Percentiles rank a stretch among this genome's conserved stretches.
These are phyloP conservation scores for Globisporangium okanoganense DNA, from an alignment of 352 stramenopile genomes.

Conservation along the genomic window DNA sequence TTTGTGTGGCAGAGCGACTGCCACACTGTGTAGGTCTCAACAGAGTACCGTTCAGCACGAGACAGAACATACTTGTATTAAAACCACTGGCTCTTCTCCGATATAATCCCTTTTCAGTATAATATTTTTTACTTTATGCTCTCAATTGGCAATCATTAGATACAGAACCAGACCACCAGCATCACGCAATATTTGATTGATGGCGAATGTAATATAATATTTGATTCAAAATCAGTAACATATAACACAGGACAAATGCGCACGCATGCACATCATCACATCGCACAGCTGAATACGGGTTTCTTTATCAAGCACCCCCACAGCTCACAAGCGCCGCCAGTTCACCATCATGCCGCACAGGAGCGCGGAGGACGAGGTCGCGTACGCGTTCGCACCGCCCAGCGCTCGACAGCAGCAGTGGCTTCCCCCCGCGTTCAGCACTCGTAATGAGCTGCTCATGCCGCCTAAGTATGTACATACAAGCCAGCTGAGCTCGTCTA, in stretches of 20 bases:
- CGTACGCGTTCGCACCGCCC: constrained; percentile 11
- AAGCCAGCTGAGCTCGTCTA: background rate
- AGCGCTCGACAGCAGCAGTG: background rate
- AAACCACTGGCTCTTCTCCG: background rate
- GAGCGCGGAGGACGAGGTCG: constrained; percentile 3
- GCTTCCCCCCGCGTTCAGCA: background rate
- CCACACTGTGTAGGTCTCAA: background rate
- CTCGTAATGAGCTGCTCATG: background rate
- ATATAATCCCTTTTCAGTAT: background rate
- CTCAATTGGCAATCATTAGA: too few relatives aligned
- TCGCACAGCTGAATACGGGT: too few relatives aligned
- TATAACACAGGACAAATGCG: too few relatives aligned
- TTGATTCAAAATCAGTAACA: too few relatives aligned
- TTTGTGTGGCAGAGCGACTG: background rate
- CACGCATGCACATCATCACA: too few relatives aligned
- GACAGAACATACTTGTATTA: background rate
- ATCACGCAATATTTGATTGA: too few relatives aligned
- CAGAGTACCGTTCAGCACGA: background rate
- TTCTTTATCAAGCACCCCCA: too few relatives aligned
- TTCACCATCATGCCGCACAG: background rate
- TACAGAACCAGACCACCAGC: too few relatives aligned
- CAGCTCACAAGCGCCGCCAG: background rate
- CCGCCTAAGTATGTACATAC: background rate
- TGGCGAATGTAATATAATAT: too few relatives aligned
- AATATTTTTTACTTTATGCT: background rate